Conservation (phyloP, 116 monocot species). For the Zostera marina region DNA sequence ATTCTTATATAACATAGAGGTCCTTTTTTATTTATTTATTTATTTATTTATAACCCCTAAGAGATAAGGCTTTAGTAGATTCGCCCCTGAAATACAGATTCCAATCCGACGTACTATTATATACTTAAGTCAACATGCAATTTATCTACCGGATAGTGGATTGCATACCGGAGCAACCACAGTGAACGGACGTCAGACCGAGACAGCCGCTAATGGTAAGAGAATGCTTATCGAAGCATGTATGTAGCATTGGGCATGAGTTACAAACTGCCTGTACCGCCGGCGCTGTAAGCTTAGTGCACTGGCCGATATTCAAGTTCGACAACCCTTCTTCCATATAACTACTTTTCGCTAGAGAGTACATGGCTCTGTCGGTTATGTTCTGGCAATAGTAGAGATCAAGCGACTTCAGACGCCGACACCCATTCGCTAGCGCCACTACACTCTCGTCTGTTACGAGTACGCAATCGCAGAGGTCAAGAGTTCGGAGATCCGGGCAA, state of each 20-base stretch:
- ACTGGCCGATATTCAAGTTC: slow-evolving; percentile 87
- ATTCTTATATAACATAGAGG: neutral
- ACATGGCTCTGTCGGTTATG: slow-evolving; percentile 91
- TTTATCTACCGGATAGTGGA: too few relatives aligned
- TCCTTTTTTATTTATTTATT: neutral
- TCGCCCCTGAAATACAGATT: too few relatives aligned
- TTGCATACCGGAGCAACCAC: slow-evolving; percentile 22
- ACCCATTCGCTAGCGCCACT: slow-evolving; percentile 66
- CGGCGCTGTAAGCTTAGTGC: slow-evolving; percentile 75
- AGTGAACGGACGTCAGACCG: slow-evolving; percentile 79
- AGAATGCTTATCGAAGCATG: slow-evolving; percentile 63
- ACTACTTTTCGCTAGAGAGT: slow-evolving; percentile 71
- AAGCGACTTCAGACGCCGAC: slow-evolving; percentile 50
- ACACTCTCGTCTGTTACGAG: slow-evolving; percentile 98
- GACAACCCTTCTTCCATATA: slow-evolving; percentile 27
- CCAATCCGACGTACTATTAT: too few relatives aligned
- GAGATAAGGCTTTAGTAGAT: too few relatives aligned
- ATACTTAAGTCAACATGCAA: too few relatives aligned
- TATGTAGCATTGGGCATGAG: slow-evolving; percentile 78
- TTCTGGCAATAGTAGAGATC: slow-evolving; percentile 88
- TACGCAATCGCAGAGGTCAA: slow-evolving; percentile 85
- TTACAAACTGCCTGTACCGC: slow-evolving; percentile 85
- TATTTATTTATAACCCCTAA: neutral
- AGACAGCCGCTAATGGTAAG: slow-evolving; percentile 89
- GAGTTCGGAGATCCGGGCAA: slow-evolving; percentile 60